Evolutionary conservation across 495 filamentous ascomycete species (phyloP).

Genomic region (Massariosphaeria phaeospora): DNA sequence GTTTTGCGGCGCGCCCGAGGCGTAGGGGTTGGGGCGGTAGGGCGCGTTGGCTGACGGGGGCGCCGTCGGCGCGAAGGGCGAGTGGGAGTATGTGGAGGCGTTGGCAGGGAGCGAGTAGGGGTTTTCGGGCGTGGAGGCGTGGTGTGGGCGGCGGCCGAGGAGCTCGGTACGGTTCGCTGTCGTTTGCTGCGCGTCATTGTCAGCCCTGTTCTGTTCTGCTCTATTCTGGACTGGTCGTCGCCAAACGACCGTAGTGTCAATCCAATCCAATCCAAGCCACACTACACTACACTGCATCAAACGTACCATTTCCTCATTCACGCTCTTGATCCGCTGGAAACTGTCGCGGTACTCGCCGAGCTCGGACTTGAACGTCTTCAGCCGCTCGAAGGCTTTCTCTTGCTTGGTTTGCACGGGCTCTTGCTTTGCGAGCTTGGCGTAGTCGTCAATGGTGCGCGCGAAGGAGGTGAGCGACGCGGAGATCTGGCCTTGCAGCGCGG

Average conservation of each 20-base stretch:
- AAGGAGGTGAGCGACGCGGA: constrained; percentile 84
- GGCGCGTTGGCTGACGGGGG: constrained; percentile 27
- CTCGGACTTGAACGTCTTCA: constrained; percentile 80
- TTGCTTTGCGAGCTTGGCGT: constrained; percentile 74
- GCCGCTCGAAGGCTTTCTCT: constrained; percentile 80
- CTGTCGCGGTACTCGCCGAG: constrained; percentile 70
- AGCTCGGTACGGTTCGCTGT: constrained; percentile 75
- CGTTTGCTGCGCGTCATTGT: constrained; percentile 48
- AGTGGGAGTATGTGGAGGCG: constrained; percentile 40
- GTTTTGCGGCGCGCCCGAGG: constrained; percentile 44
- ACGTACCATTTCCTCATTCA: constrained; percentile 65
- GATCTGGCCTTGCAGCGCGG: constrained; percentile 71
- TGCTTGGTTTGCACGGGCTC: constrained; percentile 84
- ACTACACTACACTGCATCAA: not conserved
- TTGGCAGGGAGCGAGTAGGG: constrained; percentile 67
- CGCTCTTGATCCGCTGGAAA: constrained; percentile 69
- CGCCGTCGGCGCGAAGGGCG: constrained; percentile 49
- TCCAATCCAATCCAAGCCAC: not conserved
- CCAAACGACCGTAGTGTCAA: not conserved
- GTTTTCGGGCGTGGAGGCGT: constrained; percentile 86
- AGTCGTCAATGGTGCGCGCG: constrained; percentile 88
- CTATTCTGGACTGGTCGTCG: not conserved
- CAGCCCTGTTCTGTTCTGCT: not conserved
- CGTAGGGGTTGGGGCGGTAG: constrained; percentile 24
- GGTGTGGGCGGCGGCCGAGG: constrained; percentile 82